phyloP scores from a whole-genome alignment of 345 rosid species.

The Zanthoxylum bungeanum region DNA sequence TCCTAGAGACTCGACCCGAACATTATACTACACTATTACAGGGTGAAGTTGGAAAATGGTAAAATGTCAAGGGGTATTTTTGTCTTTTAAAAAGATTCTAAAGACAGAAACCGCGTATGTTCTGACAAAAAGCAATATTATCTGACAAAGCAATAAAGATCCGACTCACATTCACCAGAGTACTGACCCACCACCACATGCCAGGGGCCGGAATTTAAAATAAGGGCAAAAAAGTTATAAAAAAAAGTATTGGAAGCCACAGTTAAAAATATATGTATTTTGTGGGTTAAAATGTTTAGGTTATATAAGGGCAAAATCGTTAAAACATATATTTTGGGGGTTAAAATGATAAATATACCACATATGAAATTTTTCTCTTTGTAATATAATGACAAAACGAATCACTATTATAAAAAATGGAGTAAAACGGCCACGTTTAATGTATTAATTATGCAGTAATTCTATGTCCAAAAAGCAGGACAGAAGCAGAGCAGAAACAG shows the following conservation, averaged over 20 bases:
- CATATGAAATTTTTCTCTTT: no score
- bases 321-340: no score
- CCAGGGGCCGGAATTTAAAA: no score
- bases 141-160: not conserved
- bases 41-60: not conserved
- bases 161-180: not conserved
- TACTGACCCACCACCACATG: constrained; percentile 11
- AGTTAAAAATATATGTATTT: no score
- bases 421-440: not conserved
- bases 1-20: not conserved
- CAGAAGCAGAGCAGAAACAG: not conserved
- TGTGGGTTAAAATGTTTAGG: no score
- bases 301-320: no score
- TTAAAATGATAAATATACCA: no score
- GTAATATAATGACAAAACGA: no score
- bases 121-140: not conserved
- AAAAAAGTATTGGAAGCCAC: no score
- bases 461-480: constrained; percentile 1
- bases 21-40: no score
- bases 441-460: not conserved
- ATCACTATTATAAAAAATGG: no score
- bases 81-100: not conserved
- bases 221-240: no score
- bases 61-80: not conserved
- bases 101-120: not conserved